Evolutionary conservation across 2,329 filamentous ascomycete species (phyloP).

Genomic region (Aspergillus japonicus): DNA sequence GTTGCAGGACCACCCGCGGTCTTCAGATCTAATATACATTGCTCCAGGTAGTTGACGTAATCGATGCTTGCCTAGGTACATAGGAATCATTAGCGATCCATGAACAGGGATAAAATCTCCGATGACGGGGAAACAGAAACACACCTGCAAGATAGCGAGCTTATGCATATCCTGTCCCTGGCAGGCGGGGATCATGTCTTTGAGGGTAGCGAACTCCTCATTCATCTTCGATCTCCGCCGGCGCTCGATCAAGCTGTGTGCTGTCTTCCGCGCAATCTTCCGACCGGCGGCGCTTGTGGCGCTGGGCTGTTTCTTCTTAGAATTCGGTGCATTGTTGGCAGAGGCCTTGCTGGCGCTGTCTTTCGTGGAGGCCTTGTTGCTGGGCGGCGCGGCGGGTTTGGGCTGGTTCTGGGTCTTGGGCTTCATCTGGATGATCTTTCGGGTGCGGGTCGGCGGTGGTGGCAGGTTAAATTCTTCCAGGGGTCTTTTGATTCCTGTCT

Average conservation of each 20-base stretch:
- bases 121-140: slow-evolving; percentile 24
- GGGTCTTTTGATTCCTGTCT: slow-evolving; percentile 40
- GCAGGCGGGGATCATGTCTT: slow-evolving; percentile 94
- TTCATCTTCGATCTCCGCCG: slow-evolving; percentile 95
- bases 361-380: slow-evolving; percentile 24
- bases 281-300: slow-evolving; percentile 80
- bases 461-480: slow-evolving; percentile 69
- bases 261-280: slow-evolving; percentile 93
- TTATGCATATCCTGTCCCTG: slow-evolving; percentile 97
- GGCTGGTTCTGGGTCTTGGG: slow-evolving; percentile 53
- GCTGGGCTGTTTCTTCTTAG: slow-evolving; percentile 75
- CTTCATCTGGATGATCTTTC: slow-evolving; percentile 99
- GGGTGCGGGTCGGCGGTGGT: slow-evolving; percentile 83
- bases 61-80: slow-evolving; percentile 79
- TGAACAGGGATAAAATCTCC: background rate
- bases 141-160: slow-evolving; percentile 85
- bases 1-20: slow-evolving; percentile 38
- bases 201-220: slow-evolving; percentile 90
- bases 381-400: slow-evolving; percentile 40
- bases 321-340: slow-evolving; percentile 31
- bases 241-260: slow-evolving; percentile 91
- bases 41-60: slow-evolving; percentile 90
- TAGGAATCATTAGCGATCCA: slow-evolving; percentile 2
- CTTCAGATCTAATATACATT: slow-evolving; percentile 80
- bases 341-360: slow-evolving; percentile 22